These are phyloP conservation scores for Lasiodiplodia gonubiensis DNA, from an alignment of 2,329 filamentous ascomycete species.

Conservation along the genomic window DNA sequence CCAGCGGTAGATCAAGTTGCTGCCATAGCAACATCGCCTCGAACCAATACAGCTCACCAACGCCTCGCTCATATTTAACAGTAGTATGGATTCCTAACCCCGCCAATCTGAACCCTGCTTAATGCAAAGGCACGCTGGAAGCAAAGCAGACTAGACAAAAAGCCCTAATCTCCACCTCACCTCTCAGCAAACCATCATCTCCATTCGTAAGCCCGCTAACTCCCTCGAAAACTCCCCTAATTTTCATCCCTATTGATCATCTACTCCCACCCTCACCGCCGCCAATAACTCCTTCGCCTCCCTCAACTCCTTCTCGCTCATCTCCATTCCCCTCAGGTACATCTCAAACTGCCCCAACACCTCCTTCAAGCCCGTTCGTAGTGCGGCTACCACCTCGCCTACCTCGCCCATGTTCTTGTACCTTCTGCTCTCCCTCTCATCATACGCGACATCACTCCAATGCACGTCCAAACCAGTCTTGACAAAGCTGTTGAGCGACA, in stretches of 20 bases:
- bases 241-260: conserved; percentile 31
- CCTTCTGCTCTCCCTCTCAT: conserved; percentile 50
- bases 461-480: conserved; percentile 62
- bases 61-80: neutral
- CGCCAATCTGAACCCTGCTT: neutral
- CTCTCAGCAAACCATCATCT: neutral
- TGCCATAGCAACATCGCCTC: neutral
- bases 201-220: no score
- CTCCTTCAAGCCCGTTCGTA: conserved; percentile 69
- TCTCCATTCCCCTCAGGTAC: conserved; percentile 72
- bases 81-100: neutral
- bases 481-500: conserved; percentile 72
- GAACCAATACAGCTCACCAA: neutral
- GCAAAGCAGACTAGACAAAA: neutral
- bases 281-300: conserved; percentile 68
- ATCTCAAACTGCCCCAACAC: conserved; percentile 75
- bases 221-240: neutral
- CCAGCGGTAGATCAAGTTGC: neutral
- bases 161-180: neutral
- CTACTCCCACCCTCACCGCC: conserved; percentile 32
- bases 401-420: conserved; percentile 64
- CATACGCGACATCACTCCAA: conserved; percentile 76
- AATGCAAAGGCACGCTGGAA: neutral
- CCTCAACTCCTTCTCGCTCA: conserved; percentile 73
- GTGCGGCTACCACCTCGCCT: conserved; percentile 68